Conservation (phyloP, 2,329 filamentous ascomycete genomes). For the Pyrenophora seminiperda region DNA sequence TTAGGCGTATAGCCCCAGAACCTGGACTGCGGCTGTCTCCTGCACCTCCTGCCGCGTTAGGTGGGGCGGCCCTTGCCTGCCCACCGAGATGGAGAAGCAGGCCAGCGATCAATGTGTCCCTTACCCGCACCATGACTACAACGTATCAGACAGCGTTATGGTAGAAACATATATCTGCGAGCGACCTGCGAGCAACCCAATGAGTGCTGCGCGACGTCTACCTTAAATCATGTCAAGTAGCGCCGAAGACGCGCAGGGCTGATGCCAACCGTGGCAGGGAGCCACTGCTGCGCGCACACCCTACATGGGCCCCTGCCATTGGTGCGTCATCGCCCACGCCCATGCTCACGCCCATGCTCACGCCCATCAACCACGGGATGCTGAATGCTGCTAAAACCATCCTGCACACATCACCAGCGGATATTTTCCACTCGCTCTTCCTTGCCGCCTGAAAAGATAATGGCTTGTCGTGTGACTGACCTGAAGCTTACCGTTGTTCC, state of each 20-base stretch:
- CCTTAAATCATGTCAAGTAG: conserved; percentile 4
- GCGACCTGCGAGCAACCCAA: neutral
- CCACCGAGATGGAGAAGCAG: conserved; percentile 37
- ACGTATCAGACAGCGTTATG: neutral
- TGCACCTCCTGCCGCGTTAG: conserved; percentile 22
- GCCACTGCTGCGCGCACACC: conserved; percentile 28
- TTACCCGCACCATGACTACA: conserved; percentile 30
- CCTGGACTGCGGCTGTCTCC: conserved; percentile 14
- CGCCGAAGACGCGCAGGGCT: conserved; percentile 29
- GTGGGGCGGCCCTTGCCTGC: conserved; percentile 37
- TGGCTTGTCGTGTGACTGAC: conserved; percentile 6
- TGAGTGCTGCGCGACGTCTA: conserved; percentile 21
- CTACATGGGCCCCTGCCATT: conserved; percentile 25
- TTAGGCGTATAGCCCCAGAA: conserved; percentile 14
- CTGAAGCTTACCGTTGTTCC: neutral
- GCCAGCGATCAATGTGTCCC: conserved; percentile 32
- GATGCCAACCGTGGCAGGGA: conserved; percentile 17
- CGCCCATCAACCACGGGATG: too few species aligned
- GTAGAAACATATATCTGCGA: neutral
- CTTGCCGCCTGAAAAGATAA: conserved; percentile 5
- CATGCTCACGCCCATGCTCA: too few species aligned
- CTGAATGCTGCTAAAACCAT: conserved; percentile 2
- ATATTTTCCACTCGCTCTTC: conserved; percentile 6
- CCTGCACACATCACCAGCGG: conserved; percentile 7
- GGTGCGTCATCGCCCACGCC: conserved; percentile 26